Evolutionary conservation across 2,329 filamentous ascomycete genomes (phyloP).

Genomic region (Lomentospora prolificans): DNA sequence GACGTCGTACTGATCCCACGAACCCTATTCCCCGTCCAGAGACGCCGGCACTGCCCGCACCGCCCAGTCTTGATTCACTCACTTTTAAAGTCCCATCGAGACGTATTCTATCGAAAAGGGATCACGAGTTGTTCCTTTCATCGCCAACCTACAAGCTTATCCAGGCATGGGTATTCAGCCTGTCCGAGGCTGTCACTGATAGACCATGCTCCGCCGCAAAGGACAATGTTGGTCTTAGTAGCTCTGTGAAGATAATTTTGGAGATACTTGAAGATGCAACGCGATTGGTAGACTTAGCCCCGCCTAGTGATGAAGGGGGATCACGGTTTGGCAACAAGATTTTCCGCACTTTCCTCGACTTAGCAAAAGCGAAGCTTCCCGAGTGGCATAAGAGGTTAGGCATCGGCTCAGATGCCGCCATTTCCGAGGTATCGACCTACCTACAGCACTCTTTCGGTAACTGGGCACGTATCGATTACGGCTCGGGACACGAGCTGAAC

Average conservation of each 20-base stretch:
- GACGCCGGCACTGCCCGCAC: conserved; percentile 63
- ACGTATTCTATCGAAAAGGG: conserved; percentile 69
- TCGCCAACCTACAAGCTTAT: conserved; percentile 71
- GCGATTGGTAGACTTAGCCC: conserved; percentile 55
- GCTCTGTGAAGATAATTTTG: conserved; percentile 53
- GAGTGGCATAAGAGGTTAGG: conserved; percentile 57
- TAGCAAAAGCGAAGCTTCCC: conserved; percentile 43
- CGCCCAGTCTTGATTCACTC: conserved; percentile 50
- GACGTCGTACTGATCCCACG: conserved; percentile 35
- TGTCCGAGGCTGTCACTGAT: conserved; percentile 72
- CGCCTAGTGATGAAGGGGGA: conserved; percentile 75
- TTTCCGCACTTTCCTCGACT: conserved; percentile 74
- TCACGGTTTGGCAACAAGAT: conserved; percentile 92
- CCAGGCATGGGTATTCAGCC: conserved; percentile 72
- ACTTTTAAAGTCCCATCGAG: conserved; percentile 59
- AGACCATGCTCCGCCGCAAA: conserved; percentile 52
- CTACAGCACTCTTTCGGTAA: conserved; percentile 80
- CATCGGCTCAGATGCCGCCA: conserved; percentile 39
- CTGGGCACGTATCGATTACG: conserved; percentile 82
- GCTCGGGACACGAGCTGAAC: conserved; percentile 94
- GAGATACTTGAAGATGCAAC: conserved; percentile 61
- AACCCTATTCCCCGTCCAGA: conserved; percentile 58
- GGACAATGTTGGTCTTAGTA: conserved; percentile 45
- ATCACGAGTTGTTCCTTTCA: conserved; percentile 71
- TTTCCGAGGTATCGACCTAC: conserved; percentile 69